phyloP scores from a whole-genome alignment of 306 rosid species.

The Trichosanthes cucumerina region DNA sequence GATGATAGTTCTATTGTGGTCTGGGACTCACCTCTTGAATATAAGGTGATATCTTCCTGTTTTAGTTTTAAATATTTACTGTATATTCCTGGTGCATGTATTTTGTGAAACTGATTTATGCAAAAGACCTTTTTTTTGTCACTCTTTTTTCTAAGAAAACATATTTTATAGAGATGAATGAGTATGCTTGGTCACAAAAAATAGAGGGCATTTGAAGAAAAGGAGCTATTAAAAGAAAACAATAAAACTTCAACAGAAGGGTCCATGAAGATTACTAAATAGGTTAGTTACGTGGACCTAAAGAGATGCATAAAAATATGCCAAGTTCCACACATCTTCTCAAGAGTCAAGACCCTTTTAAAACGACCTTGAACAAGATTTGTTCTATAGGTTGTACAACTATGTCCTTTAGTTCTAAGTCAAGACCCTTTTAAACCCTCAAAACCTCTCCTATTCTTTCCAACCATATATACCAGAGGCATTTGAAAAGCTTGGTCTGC shows the following conservation, averaged over 20 bases:
- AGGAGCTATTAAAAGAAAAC: neutral
- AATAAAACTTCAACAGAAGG: neutral
- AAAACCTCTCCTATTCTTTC: neutral
- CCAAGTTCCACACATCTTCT: neutral
- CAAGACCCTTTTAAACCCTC: neutral
- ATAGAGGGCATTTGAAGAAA: neutral
- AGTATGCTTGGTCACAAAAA: neutral
- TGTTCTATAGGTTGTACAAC: too few species aligned
- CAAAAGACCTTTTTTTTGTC: neutral
- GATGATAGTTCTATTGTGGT: slow-evolving; percentile 93
- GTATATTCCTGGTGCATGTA: neutral
- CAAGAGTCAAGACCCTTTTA: neutral
- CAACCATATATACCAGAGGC: neutral
- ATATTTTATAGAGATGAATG: neutral
- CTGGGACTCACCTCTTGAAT: slow-evolving; percentile 96
- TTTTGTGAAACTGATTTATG: neutral
- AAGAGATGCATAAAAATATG: neutral
- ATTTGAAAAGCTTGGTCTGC: neutral
- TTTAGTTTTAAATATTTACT: neutral
- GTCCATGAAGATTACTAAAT: neutral
- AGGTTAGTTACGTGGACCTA: neutral
- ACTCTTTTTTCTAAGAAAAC: neutral
- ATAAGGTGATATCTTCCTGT: slow-evolving; percentile 46
- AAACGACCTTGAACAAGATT: too few species aligned
- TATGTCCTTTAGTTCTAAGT: too few species aligned